These are phyloP conservation scores for Stagonosporopsis tanaceti DNA, from an alignment of 2,329 filamentous ascomycete genomes.

Conservation along the genomic window DNA sequence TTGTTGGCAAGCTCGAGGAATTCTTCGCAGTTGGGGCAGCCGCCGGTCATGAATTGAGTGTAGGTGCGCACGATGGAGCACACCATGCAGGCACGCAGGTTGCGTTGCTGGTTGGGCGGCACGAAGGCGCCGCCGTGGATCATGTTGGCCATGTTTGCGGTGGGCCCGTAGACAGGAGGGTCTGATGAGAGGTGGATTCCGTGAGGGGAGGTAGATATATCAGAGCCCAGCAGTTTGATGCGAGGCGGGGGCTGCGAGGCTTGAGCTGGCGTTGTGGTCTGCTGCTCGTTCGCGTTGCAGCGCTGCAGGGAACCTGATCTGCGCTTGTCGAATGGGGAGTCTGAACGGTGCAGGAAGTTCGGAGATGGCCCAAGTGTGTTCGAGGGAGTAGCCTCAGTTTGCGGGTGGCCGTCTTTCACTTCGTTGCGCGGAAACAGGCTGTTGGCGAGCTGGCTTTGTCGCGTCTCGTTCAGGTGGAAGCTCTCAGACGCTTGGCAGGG, in stretches of 20 bases:
- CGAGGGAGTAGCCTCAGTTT: background rate
- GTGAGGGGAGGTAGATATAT: background rate
- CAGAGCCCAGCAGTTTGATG: background rate
- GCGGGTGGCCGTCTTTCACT: background rate
- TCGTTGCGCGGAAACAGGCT: conserved; percentile 15
- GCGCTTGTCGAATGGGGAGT: background rate
- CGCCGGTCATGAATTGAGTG: conserved; percentile 80
- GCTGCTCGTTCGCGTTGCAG: background rate
- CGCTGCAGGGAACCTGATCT: background rate
- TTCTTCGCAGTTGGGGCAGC: conserved; percentile 96
- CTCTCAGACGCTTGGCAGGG: conserved; percentile 25
- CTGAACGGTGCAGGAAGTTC: background rate
- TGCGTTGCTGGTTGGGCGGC: conserved; percentile 77
- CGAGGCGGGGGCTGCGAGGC: background rate
- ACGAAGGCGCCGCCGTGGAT: conserved; percentile 67
- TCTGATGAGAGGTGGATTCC: background rate
- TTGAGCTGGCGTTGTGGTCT: background rate
- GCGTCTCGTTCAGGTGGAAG: conserved; percentile 13
- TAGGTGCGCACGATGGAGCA: conserved; percentile 92
- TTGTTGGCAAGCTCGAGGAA: conserved; percentile 84
- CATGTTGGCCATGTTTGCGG: conserved; percentile 36
- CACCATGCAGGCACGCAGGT: conserved; percentile 96
- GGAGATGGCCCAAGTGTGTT: background rate
- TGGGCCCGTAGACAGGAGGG: background rate
- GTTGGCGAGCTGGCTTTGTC: conserved; percentile 19